These are phyloP conservation scores for Phyllosticta paracitricarpa DNA, from an alignment of 2,329 filamentous ascomycete species.

Conservation along the genomic window DNA sequence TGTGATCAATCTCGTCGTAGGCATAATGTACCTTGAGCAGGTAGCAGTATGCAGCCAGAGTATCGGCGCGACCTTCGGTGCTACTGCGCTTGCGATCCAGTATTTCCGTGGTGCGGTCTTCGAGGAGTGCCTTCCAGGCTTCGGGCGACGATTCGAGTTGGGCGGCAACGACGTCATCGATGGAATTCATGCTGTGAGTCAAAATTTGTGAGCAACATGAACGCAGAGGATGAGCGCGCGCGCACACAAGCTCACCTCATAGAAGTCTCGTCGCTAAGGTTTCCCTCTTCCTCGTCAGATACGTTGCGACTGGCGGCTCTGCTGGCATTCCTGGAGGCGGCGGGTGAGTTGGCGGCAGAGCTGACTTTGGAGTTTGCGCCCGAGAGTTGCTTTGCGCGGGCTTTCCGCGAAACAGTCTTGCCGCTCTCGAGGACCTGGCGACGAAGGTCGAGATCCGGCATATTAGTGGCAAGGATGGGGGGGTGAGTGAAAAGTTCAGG, in stretches of 20 bases:
- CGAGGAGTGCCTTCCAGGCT: slow-evolving; percentile 52
- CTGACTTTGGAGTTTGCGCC: slow-evolving; percentile 48
- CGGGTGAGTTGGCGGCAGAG: slow-evolving; percentile 49
- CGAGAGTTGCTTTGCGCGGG: slow-evolving; percentile 46
- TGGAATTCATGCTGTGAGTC: slow-evolving; percentile 49
- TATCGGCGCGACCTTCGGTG: slow-evolving; percentile 57
- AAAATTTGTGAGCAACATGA: background rate
- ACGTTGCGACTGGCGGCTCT: slow-evolving; percentile 50
- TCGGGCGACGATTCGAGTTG: slow-evolving; percentile 39
- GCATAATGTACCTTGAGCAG: slow-evolving; percentile 60
- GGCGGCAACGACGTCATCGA: slow-evolving; percentile 51
- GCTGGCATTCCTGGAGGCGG: slow-evolving; percentile 40
- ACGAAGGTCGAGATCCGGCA: slow-evolving; percentile 49
- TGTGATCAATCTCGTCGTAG: slow-evolving; percentile 49
- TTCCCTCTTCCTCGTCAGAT: slow-evolving; percentile 54
- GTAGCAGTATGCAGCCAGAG: slow-evolving; percentile 51
- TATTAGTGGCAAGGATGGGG: slow-evolving; percentile 20
- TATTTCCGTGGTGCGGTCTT: slow-evolving; percentile 60
- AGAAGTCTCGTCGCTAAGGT: slow-evolving; percentile 49
- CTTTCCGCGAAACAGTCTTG: slow-evolving; percentile 64
- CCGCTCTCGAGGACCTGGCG: slow-evolving; percentile 62
- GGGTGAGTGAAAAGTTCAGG: background rate
- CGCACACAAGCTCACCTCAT: slow-evolving; percentile 37
- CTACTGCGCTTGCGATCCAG: slow-evolving; percentile 71
- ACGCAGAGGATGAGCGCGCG: background rate